Base-by-base conservation (phyloP, 306 rosid species). In the Vachellia collinsii region DNA sequence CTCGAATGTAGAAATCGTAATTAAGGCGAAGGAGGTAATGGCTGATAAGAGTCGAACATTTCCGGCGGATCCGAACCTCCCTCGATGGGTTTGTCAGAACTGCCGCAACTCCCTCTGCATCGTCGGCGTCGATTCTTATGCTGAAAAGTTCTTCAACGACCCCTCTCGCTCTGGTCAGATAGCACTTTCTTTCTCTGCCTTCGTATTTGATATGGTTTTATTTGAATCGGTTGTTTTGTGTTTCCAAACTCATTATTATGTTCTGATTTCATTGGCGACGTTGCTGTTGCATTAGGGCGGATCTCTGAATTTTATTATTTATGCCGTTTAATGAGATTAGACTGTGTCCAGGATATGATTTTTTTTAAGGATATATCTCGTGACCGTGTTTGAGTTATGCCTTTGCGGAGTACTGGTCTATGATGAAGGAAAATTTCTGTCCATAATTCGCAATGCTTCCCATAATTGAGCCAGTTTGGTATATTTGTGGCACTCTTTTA, bases 61-160 rank as follows among this genome's bases (percentile, higher is more conserved):
- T 6, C 90, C 94, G 86, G 92, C 81, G 82, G 97, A 93, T 79
- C 97, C 94, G 75, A 96, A 84, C 70, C 59, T 93, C 25, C 97
- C 97, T 53, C 88, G 97, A 83, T 93, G 93, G 93, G 86, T 79
- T 78, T 96, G 98, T 81, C 99, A 96, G 90, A 93, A 92, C 84
- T 96, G 98, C 85, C 97, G 91, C 77, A 89, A 90, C 81, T 68
- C 89, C 17, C 94, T 93, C 68, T 89, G 92, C 84, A 51, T 96
- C 85, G 87, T 92, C 78, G 98, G 97, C 86, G 97, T 92, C 77
- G 99, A 92, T 83, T 83, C 97, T 73, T 90, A 93, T 53, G 94
- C 97, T 47, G 99, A 95, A 17, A 92, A 92, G 74, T 95, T 91
- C 91, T 77, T 86, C 73, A 89, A 70, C 79, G 97, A 95, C 54